phyloP scores from a whole-genome alignment of 441 rosid species.

The Pelargonium australe region DNA sequence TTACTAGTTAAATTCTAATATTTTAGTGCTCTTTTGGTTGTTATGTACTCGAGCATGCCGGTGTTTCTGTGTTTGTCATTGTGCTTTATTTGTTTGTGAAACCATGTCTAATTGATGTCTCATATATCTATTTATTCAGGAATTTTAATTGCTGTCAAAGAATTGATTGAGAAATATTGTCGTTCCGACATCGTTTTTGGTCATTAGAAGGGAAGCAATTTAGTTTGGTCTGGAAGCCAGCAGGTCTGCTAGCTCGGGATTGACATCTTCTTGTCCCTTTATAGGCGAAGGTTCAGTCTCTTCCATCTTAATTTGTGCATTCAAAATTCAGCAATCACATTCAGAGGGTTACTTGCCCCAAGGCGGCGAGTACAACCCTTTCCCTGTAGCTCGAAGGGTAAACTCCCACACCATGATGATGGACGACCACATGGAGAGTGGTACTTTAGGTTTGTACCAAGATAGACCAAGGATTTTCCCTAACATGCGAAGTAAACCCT shows the following conservation, averaged over 20 bases:
- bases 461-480: slow-evolving; percentile 91
- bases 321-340: slow-evolving; percentile 59
- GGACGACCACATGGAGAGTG: slow-evolving; percentile 78
- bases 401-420: slow-evolving; percentile 68
- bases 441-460: slow-evolving; percentile 57
- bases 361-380: slow-evolving; percentile 40
- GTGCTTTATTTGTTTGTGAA: not conserved
- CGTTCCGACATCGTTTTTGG: not conserved
- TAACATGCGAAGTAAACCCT: slow-evolving; percentile 75
- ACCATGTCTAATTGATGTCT: no score
- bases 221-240: not conserved
- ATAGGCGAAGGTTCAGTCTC: slow-evolving; percentile 21
- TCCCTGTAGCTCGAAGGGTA: slow-evolving; percentile 33
- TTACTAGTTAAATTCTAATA: not conserved
- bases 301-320: slow-evolving; percentile 22
- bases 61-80: not conserved
- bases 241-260: not conserved
- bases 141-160: not conserved
- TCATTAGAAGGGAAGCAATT: not conserved
- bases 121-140: not conserved
- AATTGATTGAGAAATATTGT: not conserved
- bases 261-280: not conserved
- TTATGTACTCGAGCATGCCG: not conserved
- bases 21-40: not conserved
- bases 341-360: slow-evolving; percentile 65